A percentile compares a stretch with the other conserved stretches of the same genome.
Evolutionary conservation across 2,329 filamentous ascomycete genomes (phyloP).

Genomic region (Myriosclerotinia duriaeana): DNA sequence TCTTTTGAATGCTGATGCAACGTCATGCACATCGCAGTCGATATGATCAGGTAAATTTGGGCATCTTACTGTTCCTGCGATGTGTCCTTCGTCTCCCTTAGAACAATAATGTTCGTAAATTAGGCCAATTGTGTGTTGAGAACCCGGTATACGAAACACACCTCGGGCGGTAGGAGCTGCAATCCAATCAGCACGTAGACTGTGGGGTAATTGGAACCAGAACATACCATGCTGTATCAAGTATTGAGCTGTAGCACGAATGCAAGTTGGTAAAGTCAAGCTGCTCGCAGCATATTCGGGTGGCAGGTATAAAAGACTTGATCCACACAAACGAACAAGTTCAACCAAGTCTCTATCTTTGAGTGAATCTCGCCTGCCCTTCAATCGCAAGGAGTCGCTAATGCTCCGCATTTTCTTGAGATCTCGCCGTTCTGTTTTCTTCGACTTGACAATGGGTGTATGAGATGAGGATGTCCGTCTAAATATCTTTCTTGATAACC

Average conservation of each 20-base stretch:
- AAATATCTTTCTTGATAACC: conserved; percentile 44
- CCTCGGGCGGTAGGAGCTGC: conserved; percentile 50
- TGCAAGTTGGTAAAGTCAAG: conserved; percentile 62
- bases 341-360: conserved; percentile 54
- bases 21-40: conserved; percentile 59
- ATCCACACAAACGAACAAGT: conserved; percentile 63
- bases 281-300: conserved; percentile 57
- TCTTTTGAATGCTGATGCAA: conserved; percentile 66
- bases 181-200: conserved; percentile 25
- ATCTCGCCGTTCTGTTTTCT: conserved; percentile 28
- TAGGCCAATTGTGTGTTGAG: conserved; percentile 51
- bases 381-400: conserved; percentile 53
- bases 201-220: not conserved
- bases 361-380: conserved; percentile 48
- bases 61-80: conserved; percentile 58
- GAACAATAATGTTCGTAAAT: conserved; percentile 65
- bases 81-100: conserved; percentile 47
- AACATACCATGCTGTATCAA: conserved; percentile 59
- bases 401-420: conserved; percentile 53
- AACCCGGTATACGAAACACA: conserved; percentile 64
- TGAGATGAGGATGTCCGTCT: conserved; percentile 42
- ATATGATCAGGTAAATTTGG: conserved; percentile 62
- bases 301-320: conserved; percentile 61
- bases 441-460: conserved; percentile 35
- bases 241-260: conserved; percentile 65